Conservation (phyloP, 768 basidiomycete genomes). For the Asterophora lycoperdoides region DNA sequence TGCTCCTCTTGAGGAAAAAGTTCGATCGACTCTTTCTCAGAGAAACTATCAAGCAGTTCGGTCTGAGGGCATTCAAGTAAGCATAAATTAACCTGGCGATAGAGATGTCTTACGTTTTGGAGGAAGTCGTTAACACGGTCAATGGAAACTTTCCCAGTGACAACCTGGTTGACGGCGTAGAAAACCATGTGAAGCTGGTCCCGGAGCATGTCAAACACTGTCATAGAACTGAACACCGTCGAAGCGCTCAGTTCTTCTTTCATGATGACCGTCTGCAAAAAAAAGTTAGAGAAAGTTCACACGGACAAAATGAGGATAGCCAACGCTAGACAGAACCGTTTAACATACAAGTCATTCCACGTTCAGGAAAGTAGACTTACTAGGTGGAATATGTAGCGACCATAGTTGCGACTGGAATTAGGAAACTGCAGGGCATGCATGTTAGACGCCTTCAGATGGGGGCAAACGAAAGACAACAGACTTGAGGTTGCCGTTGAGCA, state of each 20-base stretch:
- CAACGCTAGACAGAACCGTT: constrained; percentile 8
- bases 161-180: constrained; percentile 20
- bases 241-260: constrained; percentile 38
- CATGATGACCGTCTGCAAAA: constrained; percentile 33
- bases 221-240: constrained; percentile 48
- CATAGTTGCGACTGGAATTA: constrained; percentile 65
- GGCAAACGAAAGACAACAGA: constrained; percentile 20
- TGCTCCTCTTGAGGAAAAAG: constrained; percentile 12
- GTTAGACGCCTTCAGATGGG: not conserved
- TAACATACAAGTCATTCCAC: not conserved
- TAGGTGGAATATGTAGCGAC: constrained; percentile 58
- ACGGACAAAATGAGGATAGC: not conserved
- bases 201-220: constrained; percentile 61
- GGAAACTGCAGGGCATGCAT: constrained; percentile 32
- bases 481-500: constrained; percentile 43
- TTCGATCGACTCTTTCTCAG: constrained; percentile 17
- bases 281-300: constrained; percentile 2
- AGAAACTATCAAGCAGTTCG: constrained; percentile 43
- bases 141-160: constrained; percentile 57
- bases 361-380: constrained; percentile 29
- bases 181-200: constrained; percentile 41
- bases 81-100: not conserved
- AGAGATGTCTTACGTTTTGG: constrained; percentile 25
- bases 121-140: constrained; percentile 47
- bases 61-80: constrained; percentile 26